These are phyloP conservation scores for Melanogaster broomeanus DNA, from an alignment of 768 basidiomycete species.

Conservation along the genomic window DNA sequence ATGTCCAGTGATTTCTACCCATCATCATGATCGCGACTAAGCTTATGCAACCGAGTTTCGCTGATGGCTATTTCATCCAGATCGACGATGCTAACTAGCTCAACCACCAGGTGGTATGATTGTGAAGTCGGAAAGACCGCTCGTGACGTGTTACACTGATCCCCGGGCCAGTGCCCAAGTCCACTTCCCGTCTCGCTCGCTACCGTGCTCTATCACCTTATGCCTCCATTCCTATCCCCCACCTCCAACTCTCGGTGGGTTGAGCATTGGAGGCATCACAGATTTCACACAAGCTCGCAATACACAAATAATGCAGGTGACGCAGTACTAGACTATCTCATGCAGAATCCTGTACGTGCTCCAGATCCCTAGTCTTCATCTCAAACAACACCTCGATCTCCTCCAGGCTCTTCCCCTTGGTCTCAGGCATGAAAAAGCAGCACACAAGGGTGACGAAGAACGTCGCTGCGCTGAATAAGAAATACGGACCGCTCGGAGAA, in stretches of 20 bases:
- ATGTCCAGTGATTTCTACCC: too few relatives aligned
- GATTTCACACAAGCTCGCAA: background rate
- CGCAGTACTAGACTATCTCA: background rate
- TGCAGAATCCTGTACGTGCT: background rate
- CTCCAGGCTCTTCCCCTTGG: slow-evolving; percentile 45
- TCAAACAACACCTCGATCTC: slow-evolving; percentile 42
- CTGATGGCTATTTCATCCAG: too few relatives aligned
- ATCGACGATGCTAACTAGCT: too few relatives aligned
- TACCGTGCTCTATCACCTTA: slow-evolving; percentile 40
- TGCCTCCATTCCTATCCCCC: slow-evolving; percentile 49
- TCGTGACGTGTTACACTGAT: too few relatives aligned
- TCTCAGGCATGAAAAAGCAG: slow-evolving; percentile 43
- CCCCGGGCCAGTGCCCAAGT: slow-evolving; percentile 32
- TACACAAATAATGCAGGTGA: too few relatives aligned
- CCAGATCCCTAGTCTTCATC: slow-evolving; percentile 2
- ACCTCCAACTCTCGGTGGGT: slow-evolving; percentile 47
- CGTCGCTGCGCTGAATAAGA: slow-evolving; percentile 43
- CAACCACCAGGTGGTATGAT: too few relatives aligned
- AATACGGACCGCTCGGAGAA: slow-evolving; percentile 48
- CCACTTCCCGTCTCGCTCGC: slow-evolving; percentile 32
- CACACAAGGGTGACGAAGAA: slow-evolving; percentile 41
- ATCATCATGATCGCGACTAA: too few relatives aligned
- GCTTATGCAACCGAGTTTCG: too few relatives aligned
- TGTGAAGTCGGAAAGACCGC: too few relatives aligned
- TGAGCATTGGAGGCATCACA: slow-evolving; percentile 43